Conservation (phyloP, 176 grass and related monocot genomes). For the Leersia perrieri region DNA sequence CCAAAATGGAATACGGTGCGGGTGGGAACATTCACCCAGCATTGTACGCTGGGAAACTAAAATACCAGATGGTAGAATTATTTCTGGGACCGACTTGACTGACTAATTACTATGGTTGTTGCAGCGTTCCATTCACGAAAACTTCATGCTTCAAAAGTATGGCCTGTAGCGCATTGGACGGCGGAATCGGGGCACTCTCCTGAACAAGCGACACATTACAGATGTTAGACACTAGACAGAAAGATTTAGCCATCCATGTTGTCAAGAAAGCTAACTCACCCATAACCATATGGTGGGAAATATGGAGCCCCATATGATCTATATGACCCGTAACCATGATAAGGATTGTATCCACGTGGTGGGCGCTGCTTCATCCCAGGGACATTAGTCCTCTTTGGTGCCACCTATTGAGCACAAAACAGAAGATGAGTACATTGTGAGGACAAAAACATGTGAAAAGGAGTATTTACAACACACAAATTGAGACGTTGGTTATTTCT, state of each 20-base stretch:
- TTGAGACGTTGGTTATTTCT: not conserved
- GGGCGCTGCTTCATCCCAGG: constrained; percentile 67
- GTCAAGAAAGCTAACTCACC: constrained; percentile 29
- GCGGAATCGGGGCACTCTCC: constrained; percentile 57
- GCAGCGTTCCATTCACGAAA: not conserved
- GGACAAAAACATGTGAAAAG: not conserved
- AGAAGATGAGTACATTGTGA: not conserved
- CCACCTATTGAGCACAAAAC: constrained; percentile 39
- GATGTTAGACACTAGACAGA: not conserved
- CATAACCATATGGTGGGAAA: constrained; percentile 49
- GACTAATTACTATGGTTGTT: not conserved
- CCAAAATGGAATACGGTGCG: not conserved
- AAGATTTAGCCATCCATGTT: not conserved
- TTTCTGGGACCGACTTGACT: not conserved
- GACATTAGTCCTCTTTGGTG: constrained; percentile 62
- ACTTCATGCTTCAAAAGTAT: constrained; percentile 29
- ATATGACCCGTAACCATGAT: constrained; percentile 42
- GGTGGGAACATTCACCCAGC: not conserved
- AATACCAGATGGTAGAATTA: constrained; percentile 20
- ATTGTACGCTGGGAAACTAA: not conserved
- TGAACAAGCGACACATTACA: not conserved
- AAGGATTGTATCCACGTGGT: constrained; percentile 45
- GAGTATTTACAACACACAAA: too few species aligned
- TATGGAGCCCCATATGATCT: constrained; percentile 50
- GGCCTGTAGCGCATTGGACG: constrained; percentile 54